phyloP scores from a whole-genome alignment of 2,329 filamentous ascomycete genomes.

The Ophiocordyceps camponoti-rufipedis region DNA sequence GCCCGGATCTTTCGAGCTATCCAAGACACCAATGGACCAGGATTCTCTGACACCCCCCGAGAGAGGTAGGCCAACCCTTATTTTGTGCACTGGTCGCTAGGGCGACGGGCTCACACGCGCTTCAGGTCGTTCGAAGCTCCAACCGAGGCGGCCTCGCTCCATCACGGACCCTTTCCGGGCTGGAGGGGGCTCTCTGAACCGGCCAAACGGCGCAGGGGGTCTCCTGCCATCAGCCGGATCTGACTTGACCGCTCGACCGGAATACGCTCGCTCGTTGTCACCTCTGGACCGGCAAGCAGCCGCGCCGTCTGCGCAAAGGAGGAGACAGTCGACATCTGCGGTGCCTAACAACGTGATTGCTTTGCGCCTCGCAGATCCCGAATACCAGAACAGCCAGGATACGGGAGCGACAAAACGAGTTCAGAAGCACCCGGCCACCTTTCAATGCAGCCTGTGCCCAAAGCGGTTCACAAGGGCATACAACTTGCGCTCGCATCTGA shows the following conservation, averaged over 20 bases:
- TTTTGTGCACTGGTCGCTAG: background rate
- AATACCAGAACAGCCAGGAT: slow-evolving; percentile 50
- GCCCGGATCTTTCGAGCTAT: slow-evolving; percentile 20
- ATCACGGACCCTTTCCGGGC: slow-evolving; percentile 43
- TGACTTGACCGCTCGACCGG: slow-evolving; percentile 23
- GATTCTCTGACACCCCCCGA: slow-evolving; percentile 76
- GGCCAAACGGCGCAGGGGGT: slow-evolving; percentile 20
- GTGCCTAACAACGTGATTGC: slow-evolving; percentile 54
- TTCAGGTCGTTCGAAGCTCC: slow-evolving; percentile 26
- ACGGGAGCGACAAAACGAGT: slow-evolving; percentile 56
- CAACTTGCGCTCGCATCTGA: slow-evolving; percentile 84
- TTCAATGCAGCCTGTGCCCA: slow-evolving; percentile 83
- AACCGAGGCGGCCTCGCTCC: slow-evolving; percentile 25
- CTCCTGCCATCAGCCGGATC: slow-evolving; percentile 33
- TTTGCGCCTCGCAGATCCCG: slow-evolving; percentile 77
- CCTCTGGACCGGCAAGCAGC: slow-evolving; percentile 34
- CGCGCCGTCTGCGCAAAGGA: slow-evolving; percentile 13
- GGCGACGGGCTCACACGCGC: background rate
- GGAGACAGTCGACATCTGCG: slow-evolving; percentile 44
- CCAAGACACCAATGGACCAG: slow-evolving; percentile 46
- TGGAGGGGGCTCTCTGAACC: slow-evolving; percentile 20
- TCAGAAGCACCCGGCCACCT: slow-evolving; percentile 94
- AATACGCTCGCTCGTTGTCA: slow-evolving; percentile 37
- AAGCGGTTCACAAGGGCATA: slow-evolving; percentile 95
- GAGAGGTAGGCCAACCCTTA: slow-evolving; percentile 27